Base-by-base conservation (phyloP, 202 grass and related monocot genomes). In the Miscanthus sacchariflorus region DNA sequence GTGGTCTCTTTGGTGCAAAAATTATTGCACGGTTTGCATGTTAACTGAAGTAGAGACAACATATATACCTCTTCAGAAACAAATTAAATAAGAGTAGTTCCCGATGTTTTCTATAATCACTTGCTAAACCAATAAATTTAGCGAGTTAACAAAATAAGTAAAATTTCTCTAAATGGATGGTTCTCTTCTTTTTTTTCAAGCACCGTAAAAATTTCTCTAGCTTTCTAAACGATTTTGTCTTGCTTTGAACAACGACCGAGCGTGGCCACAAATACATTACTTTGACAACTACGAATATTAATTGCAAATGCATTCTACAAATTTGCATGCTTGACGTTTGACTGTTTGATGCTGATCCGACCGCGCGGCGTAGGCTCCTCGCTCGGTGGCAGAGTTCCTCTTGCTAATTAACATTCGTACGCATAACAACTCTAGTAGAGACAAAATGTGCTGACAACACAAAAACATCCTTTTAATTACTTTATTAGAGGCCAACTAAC, bases 391-490 rank as follows among this genome's bases (percentile, higher is more conserved):
- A 35, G 6, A 4, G 24, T 45, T 42, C 59, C 4, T 42, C 4
- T 42, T 12, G 9, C 1, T 42, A 14, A 71, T 58, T 30, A 79
- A 39, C 52, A 35, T 19, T 79, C 27, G 46, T 87, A 61, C 58
- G 24, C 13, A 17, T 74, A 68, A 58, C 45, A 46, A 75, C 59
- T 39, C 81, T 70, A 74, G 68, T 75, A 74, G 69, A 91, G 81
- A 91, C 85, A 91, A 91, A 87, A 68, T 12, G 27, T 7, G 59
- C 69, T 79, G 61, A 84, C 79, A 79, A 40, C 76, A 66, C 78
- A 25, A n/a, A 27, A 67, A 56, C 43, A 33, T n/a, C 27, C 38
- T 81, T 48, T 68, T 68, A 33, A 13, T 66, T 33, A 52, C 45
- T 76, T 86, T 69, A 43, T 85, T 56, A 40, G 68, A 67, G 74